A percentile compares a stretch with the other conserved stretches of the same genome.
These are phyloP conservation scores for Fragaria iinumae DNA, from an alignment of 306 rosid genomes.

Conservation along the genomic window DNA sequence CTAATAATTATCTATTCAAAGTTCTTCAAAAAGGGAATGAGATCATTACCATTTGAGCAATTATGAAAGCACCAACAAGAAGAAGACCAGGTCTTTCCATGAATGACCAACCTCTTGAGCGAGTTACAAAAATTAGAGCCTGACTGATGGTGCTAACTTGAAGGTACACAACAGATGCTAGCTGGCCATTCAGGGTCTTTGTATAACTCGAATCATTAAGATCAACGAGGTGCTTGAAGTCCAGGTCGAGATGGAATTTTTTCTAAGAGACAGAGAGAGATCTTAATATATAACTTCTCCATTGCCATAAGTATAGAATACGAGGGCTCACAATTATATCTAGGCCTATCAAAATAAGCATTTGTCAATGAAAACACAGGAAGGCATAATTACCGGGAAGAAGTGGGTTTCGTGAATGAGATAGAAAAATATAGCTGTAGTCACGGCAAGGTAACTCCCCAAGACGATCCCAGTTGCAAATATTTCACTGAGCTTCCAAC, in stretches of 20 bases:
- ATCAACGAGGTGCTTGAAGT: conserved; percentile 10
- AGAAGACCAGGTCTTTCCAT: conserved; percentile 21
- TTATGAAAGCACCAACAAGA: conserved; percentile 16
- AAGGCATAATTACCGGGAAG: conserved; percentile 4
- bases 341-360: not conserved
- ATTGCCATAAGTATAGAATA: not conserved
- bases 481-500: conserved; percentile 25
- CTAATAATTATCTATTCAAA: not conserved
- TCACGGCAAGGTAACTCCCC: conserved; percentile 23
- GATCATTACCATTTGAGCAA: conserved; percentile 22
- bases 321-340: not conserved
- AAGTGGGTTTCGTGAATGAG: conserved; percentile 1
- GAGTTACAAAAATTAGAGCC: conserved; percentile 23
- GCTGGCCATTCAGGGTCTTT: conserved; percentile 1
- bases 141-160: conserved; percentile 30
- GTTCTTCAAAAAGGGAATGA: not conserved
- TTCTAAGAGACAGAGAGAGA: not conserved
- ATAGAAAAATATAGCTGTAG: conserved; percentile 17
- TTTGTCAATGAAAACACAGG: not conserved
- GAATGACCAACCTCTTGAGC: conserved; percentile 24
- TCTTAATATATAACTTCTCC: not conserved
- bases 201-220: not conserved
- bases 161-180: conserved; percentile 27
- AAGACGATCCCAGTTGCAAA: conserved; percentile 23
- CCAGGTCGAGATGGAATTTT: not conserved